These are phyloP conservation scores for Dothideomycetes sp. DNA, from an alignment of 2,329 filamentous ascomycete genomes.

Conservation along the genomic window DNA sequence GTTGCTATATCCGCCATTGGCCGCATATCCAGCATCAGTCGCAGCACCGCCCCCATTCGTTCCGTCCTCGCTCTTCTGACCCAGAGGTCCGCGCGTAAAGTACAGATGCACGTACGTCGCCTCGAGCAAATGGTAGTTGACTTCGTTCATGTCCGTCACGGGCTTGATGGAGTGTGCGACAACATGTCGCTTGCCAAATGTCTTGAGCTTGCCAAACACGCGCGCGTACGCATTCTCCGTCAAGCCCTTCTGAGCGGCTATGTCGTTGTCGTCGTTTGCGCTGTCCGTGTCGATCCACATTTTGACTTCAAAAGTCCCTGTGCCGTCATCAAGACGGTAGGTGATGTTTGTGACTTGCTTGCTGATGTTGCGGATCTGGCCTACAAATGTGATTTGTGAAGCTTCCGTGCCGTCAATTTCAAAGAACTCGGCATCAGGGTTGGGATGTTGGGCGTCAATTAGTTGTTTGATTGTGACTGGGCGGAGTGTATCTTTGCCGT, in stretches of 20 bases:
- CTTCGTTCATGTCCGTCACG: constrained; percentile 78
- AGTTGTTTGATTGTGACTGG: constrained; percentile 95
- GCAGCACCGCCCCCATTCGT: constrained; percentile 34
- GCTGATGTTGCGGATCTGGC: constrained; percentile 78
- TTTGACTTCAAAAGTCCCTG: constrained; percentile 82
- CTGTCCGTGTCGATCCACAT: constrained; percentile 63
- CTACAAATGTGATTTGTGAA: constrained; percentile 73
- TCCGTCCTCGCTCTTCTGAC: constrained; percentile 15
- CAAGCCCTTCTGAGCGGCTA: constrained; percentile 40
- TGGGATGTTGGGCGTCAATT: constrained; percentile 66
- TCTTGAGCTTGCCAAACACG: constrained; percentile 74
- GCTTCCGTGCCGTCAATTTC: constrained; percentile 68
- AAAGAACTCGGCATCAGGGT: constrained; percentile 61
- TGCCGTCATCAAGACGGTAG: constrained; percentile 91
- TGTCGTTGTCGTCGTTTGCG: constrained; percentile 32
- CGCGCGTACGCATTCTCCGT: constrained; percentile 70
- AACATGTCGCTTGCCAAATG: constrained; percentile 73
- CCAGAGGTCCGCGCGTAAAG: constrained; percentile 59
- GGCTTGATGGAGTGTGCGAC: constrained; percentile 71
- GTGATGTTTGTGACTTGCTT: constrained; percentile 85
- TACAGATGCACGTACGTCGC: constrained; percentile 79
- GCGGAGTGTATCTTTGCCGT: constrained; percentile 75
- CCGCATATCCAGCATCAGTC: background rate
- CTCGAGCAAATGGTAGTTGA: constrained; percentile 86
- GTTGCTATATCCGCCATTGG: constrained; percentile 23